phyloP scores from a whole-genome alignment of 768 basidiomycete genomes.

The Pisolithus albus region DNA sequence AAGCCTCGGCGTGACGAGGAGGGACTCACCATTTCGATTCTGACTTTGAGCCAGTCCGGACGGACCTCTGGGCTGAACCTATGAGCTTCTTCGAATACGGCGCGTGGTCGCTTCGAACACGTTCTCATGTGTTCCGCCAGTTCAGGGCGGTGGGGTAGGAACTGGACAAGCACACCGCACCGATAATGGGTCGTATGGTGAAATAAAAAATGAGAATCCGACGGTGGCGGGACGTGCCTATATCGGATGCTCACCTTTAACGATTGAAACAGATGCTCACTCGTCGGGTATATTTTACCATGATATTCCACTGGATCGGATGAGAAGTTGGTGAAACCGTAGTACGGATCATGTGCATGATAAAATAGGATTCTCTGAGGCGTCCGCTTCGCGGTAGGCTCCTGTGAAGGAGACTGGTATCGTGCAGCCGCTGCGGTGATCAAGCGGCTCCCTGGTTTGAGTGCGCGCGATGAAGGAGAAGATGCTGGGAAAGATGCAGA shows the following conservation, averaged over 20 bases:
- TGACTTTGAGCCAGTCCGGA: conserved; percentile 28
- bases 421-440: background rate
- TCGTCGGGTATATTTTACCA: conserved; percentile 37
- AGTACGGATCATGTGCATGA: conserved; percentile 26
- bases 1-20: background rate
- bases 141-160: conserved; percentile 29
- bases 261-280: conserved; percentile 43
- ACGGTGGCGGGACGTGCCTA: background rate
- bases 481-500: background rate
- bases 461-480: conserved; percentile 6
- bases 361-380: conserved; percentile 28
- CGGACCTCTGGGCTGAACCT: conserved; percentile 31
- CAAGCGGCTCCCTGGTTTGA: background rate
- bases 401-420: conserved; percentile 5
- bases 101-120: conserved; percentile 26
- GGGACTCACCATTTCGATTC: conserved; percentile 25
- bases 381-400: conserved; percentile 3
- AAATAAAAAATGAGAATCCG: background rate
- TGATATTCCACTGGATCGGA: conserved; percentile 34
- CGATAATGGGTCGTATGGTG: background rate
- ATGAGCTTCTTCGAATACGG: conserved; percentile 30
- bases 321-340: conserved; percentile 41
- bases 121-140: conserved; percentile 30
- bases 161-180: conserved; percentile 11
- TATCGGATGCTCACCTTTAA: conserved; percentile 28